Conservation (phyloP, 129 eudicot species). For the Apium graveolens region DNA sequence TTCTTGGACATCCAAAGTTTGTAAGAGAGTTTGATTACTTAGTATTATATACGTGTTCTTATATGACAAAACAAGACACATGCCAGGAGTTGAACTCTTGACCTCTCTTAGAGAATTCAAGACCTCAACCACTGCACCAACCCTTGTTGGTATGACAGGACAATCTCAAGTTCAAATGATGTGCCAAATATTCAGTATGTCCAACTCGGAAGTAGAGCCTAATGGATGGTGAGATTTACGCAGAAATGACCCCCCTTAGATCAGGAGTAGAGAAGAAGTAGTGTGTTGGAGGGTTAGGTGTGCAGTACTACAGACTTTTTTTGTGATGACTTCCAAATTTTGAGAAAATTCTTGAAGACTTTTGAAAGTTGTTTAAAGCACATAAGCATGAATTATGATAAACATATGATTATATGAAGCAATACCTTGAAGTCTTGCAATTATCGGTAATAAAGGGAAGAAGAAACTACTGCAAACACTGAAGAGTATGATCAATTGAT, state of each 20-base stretch:
- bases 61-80: too few species aligned
- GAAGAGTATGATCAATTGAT: not conserved
- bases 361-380: not conserved
- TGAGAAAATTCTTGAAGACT: not conserved
- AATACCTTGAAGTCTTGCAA: too few species aligned
- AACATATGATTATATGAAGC: not conserved
- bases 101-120: too few species aligned
- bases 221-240: not conserved
- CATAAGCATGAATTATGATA: not conserved
- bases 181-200: not conserved
- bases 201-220: not conserved
- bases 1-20: not conserved
- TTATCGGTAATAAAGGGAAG: too few species aligned
- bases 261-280: not conserved
- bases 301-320: not conserved
- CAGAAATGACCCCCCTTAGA: not conserved
- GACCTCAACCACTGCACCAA: too few species aligned
- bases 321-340: not conserved
- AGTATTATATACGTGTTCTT: too few species aligned
- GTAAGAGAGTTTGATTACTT: too few species aligned
- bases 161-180: not conserved
- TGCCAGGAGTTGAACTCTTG: too few species aligned
- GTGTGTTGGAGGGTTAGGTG: not conserved
- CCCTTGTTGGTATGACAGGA: too few species aligned
- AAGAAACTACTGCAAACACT: not conserved